phyloP scores from a whole-genome alignment of 2,329 filamentous ascomycete genomes.

The Parafenestella ontariensis region DNA sequence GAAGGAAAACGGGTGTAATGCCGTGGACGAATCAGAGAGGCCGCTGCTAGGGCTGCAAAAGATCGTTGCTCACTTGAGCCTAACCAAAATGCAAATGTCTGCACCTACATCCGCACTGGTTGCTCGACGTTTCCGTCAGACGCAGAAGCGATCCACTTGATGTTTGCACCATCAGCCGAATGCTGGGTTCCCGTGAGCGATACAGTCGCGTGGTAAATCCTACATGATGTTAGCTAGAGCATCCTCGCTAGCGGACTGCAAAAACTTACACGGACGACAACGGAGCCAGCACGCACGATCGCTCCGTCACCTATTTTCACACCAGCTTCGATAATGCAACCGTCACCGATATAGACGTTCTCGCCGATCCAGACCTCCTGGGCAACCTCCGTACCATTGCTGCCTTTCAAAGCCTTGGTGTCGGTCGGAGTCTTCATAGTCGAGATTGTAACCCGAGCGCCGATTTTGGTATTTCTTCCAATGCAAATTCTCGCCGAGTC shows the following conservation, averaged over 20 bases:
- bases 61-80: background rate
- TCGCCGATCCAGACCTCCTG: constrained; percentile 77
- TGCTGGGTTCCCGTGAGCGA: constrained; percentile 58
- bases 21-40: background rate
- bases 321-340: constrained; percentile 66
- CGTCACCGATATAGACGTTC: constrained; percentile 70
- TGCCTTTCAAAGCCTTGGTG: constrained; percentile 75
- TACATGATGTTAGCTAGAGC: constrained; percentile 33
- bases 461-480: constrained; percentile 73
- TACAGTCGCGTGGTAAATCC: constrained; percentile 56
- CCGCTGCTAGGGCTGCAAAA: background rate
- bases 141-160: background rate
- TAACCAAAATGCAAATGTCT: background rate
- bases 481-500: constrained; percentile 86
- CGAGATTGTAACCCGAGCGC: constrained; percentile 86
- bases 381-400: constrained; percentile 73
- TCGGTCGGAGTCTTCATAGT: constrained; percentile 77
- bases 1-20: too few species aligned
- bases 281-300: constrained; percentile 61
- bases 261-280: constrained; percentile 61
- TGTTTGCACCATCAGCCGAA: constrained; percentile 34
- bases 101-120: too few species aligned
- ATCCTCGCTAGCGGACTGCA: background rate
- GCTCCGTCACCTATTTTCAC: constrained; percentile 61
- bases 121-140: too few species aligned